Conservation (phyloP, 1,284 basidiomycete genomes). For the Mycosarcoma mackinlayi region DNA sequence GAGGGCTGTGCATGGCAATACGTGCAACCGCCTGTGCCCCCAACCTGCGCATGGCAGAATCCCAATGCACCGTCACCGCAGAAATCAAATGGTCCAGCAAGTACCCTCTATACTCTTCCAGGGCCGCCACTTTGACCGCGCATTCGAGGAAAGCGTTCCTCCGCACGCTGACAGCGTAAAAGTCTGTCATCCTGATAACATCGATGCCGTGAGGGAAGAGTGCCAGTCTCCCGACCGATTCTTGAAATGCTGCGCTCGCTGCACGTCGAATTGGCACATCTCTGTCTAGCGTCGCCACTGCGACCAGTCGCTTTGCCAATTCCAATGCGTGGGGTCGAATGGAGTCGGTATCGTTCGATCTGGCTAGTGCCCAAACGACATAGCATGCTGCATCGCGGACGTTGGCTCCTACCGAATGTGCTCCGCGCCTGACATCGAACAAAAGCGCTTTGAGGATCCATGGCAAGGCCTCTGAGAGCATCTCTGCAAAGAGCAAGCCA, state of each 20-base stretch:
- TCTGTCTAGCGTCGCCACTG: conserved; percentile 86
- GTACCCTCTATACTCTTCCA: conserved; percentile 78
- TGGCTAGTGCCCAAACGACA: conserved; percentile 91
- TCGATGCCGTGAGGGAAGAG: conserved; percentile 94
- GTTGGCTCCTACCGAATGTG: conserved; percentile 91
- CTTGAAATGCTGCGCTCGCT: conserved; percentile 97
- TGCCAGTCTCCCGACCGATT: conserved; percentile 86
- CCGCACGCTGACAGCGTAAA: conserved; percentile 88
- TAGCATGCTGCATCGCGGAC: conserved; percentile 96
- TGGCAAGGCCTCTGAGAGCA: conserved; percentile 48
- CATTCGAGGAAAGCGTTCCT: conserved; percentile 84
- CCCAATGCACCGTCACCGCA: conserved; percentile 89
- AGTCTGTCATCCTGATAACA: conserved; percentile 89
- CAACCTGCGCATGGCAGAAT: conserved; percentile 80
- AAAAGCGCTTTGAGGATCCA: conserved; percentile 74
- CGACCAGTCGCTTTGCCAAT: conserved; percentile 76
- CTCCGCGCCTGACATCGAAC: conserved; percentile 90
- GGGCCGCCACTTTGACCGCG: conserved; percentile 86
- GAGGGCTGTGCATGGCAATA: conserved; percentile 77
- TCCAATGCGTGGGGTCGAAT: conserved; percentile 75
- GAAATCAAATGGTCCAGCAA: conserved; percentile 81
- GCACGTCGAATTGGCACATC: conserved; percentile 96
- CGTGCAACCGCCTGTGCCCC: conserved; percentile 81
- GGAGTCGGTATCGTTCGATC: conserved; percentile 72
- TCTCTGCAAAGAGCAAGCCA: conserved; percentile 71